Evolutionary conservation across 106 monocot species (phyloP).

Genomic region (Amphibolis antarctica): DNA sequence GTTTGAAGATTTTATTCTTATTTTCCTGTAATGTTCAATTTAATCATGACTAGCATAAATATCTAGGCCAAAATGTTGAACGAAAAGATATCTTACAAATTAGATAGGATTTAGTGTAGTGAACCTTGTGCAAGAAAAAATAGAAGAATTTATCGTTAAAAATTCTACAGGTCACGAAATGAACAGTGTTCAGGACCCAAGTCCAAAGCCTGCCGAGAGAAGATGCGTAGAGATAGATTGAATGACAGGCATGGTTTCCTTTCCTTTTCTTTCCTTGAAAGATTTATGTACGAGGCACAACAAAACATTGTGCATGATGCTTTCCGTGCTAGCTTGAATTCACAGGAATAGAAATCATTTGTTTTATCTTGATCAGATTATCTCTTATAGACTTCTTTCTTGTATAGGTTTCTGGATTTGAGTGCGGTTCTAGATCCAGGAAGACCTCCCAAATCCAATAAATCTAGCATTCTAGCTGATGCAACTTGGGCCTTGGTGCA

Average conservation of each 20-base stretch:
- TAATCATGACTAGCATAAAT: too few species aligned
- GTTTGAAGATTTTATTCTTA: too few species aligned
- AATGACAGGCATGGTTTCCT: constrained; percentile 43
- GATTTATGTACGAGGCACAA: not conserved
- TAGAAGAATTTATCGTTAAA: not conserved
- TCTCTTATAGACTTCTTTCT: not conserved
- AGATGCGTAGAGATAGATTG: constrained; percentile 55
- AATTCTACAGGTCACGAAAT: constrained; percentile 34
- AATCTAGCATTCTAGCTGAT: constrained; percentile 52
- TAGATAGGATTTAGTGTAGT: too few species aligned
- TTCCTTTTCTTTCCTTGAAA: not conserved
- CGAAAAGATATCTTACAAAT: too few species aligned
- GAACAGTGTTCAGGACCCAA: constrained; percentile 28
- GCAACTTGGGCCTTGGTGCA: constrained; percentile 48
- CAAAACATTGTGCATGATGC: not conserved
- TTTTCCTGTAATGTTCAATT: too few species aligned
- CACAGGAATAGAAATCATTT: not conserved
- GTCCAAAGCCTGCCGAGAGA: constrained; percentile 73
- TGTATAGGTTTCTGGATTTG: constrained; percentile 54
- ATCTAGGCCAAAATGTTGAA: too few species aligned
- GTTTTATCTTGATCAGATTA: not conserved
- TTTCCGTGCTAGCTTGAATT: not conserved
- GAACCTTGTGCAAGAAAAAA: not conserved
- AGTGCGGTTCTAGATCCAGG: constrained; percentile 51
- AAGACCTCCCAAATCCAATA: constrained; percentile 52